Base-by-base conservation (phyloP, 2,329 filamentous ascomycete species). In the Aspergillus niger region DNA sequence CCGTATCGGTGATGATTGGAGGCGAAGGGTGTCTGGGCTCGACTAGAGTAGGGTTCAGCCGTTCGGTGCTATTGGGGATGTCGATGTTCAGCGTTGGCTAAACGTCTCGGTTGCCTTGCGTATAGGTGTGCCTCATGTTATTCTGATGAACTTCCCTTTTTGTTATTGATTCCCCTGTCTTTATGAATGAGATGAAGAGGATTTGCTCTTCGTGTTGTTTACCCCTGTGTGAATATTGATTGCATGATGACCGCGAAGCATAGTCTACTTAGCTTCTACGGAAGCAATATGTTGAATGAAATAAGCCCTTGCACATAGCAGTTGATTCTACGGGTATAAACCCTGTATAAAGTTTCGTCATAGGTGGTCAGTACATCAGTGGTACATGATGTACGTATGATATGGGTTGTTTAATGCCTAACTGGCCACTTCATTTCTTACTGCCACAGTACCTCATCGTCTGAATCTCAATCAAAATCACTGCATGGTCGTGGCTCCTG, bases 1-100 rank as follows among this genome's bases (percentile, higher is more conserved):
- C 65, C 84, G 91, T 53, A 85, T 96, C 17, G 88, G 89, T 55
- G 93, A 97, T 69, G 94, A 98, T 76, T 98, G 92, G 90, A 83
- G 84, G 63, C 87, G 91, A 72, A 84, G 94, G 62, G 87, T 96
- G 59, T 87, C 88, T 71, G 90, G 90, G 57, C 77, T 77, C 66
- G 82, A 85, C 67, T 84, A 75, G 74, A 53, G 55, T 5, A 22
- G 53, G 22, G 55, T 32, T 17, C 13, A 30, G 24, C 26, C 11
- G 43, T 41, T 6, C n/a, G 20, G 11, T 11, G 20, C 8, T 41
- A 13, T 30, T 30, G 28, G 28, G 2, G 0, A 30, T 5, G 3
- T 30, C 2, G 28, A 4, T 30, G 28, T 30, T 28, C 36, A 53
- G 11, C 5, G 55, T 57, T 36, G n/a, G 28, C 28, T 30, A 1